Evolutionary conservation across 495 filamentous ascomycete species (phyloP).

Genomic region (Bathelium albidoporum): DNA sequence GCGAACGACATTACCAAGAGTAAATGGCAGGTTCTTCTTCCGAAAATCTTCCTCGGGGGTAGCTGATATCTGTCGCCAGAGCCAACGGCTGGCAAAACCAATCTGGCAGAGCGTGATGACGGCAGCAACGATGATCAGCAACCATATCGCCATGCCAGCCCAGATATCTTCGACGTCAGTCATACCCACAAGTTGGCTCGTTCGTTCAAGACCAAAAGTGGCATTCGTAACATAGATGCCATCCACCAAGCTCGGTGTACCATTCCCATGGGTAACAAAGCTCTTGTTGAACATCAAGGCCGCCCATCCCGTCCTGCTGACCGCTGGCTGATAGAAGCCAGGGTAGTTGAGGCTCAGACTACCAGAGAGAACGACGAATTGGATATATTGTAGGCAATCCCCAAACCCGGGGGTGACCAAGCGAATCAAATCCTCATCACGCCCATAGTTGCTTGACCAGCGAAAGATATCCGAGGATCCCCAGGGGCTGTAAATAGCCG

Average conservation of each 20-base stretch:
- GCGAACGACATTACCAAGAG: slow-evolving; percentile 73
- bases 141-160: slow-evolving; percentile 83
- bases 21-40: slow-evolving; percentile 89
- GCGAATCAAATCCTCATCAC: slow-evolving; percentile 83
- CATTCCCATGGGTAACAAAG: slow-evolving; percentile 58
- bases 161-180: slow-evolving; percentile 67
- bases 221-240: slow-evolving; percentile 69
- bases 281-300: slow-evolving; percentile 86
- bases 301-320: slow-evolving; percentile 82
- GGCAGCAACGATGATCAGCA: slow-evolving; percentile 58
- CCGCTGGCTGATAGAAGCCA: slow-evolving; percentile 84
- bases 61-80: slow-evolving; percentile 55
- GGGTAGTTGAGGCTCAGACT: slow-evolving; percentile 80
- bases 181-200: slow-evolving; percentile 82
- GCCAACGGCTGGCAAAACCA: slow-evolving; percentile 65
- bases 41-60: slow-evolving; percentile 79
- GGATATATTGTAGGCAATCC: slow-evolving; percentile 94
- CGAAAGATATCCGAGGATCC: slow-evolving; percentile 79
- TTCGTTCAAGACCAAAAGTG: slow-evolving; percentile 64
- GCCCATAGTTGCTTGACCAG: slow-evolving; percentile 93
- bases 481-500: slow-evolving; percentile 87
- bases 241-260: slow-evolving; percentile 57
- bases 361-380: slow-evolving; percentile 83
- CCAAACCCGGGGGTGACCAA: slow-evolving; percentile 93
- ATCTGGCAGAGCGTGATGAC: slow-evolving; percentile 65